Percentiles rank a stretch among this genome's conserved stretches.
phyloP scores from a whole-genome alignment of 345 rosid genomes.

The Turnera subulata region DNA sequence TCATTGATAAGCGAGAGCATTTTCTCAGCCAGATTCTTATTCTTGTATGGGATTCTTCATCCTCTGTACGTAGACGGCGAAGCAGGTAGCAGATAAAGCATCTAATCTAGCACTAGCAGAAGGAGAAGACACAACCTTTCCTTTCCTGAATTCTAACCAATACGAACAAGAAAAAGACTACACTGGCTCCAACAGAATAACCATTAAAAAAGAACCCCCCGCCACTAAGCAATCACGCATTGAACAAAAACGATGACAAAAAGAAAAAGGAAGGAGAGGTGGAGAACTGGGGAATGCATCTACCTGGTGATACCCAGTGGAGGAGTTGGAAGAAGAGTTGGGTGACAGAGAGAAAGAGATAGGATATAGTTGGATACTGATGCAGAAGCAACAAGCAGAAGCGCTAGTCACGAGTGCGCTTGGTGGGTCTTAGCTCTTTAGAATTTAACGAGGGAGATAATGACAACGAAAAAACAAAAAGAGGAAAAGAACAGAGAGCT shows the following conservation, averaged over 20 bases:
- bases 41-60: conserved; percentile 6
- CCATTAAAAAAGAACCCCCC: too few species aligned
- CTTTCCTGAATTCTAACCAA: not conserved
- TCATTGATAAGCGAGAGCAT: conserved; percentile 4
- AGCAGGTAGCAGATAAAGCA: conserved; percentile 5
- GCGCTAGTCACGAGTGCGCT: not conserved
- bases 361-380: not conserved
- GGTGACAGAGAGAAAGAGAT: not conserved
- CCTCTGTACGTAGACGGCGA: not conserved
- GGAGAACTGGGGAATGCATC: conserved; percentile 11
- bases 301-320: not conserved
- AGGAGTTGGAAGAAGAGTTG: not conserved
- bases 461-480: conserved; percentile 12
- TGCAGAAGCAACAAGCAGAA: conserved; percentile 1
- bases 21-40: conserved; percentile 12
- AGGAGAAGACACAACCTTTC: too few species aligned
- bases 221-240: not conserved
- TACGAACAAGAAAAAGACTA: too few species aligned
- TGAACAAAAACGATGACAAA: conserved; percentile 8
- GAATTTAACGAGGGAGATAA: conserved; percentile 14
- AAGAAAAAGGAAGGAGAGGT: not conserved
- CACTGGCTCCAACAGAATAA: too few species aligned
- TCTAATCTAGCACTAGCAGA: not conserved
- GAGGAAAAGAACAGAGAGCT: not conserved
- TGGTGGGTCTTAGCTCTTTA: conserved; percentile 2